Evolutionary conservation across 2,329 filamentous ascomycete species (phyloP).

Genomic region (Stagonosporopsis tanaceti): DNA sequence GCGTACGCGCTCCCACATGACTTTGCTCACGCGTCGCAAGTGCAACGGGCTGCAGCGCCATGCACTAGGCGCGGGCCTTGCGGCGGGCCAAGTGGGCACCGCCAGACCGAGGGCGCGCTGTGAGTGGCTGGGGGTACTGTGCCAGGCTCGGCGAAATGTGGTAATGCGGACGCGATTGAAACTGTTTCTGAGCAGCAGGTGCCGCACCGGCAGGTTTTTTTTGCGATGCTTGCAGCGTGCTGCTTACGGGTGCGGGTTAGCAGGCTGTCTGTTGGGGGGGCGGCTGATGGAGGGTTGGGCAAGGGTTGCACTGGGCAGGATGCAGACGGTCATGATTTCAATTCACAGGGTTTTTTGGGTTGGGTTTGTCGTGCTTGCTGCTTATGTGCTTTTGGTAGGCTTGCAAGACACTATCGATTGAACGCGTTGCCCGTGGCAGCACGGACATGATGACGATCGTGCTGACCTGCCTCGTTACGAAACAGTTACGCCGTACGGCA

Average conservation of each 20-base stretch:
- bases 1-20: conserved; percentile 34
- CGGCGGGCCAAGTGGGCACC: conserved; percentile 18
- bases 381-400: background rate
- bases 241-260: background rate
- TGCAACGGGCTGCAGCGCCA: conserved; percentile 7
- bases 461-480: conserved; percentile 33
- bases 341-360: background rate
- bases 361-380: background rate
- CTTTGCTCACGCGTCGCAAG: conserved; percentile 26
- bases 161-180: conserved; percentile 20
- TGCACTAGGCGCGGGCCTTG: conserved; percentile 19
- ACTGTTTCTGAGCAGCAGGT: conserved; percentile 16
- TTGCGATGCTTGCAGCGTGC: conserved; percentile 9
- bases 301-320: conserved; percentile 11
- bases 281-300: conserved; percentile 9
- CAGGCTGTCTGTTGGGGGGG: too few species aligned
- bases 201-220: conserved; percentile 24
- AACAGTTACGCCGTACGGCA: conserved; percentile 31
- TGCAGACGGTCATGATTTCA: conserved; percentile 9
- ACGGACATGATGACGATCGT: conserved; percentile 36
- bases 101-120: background rate
- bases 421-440: conserved; percentile 29
- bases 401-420: conserved; percentile 13
- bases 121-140: conserved; percentile 13
- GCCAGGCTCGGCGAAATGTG: conserved; percentile 24